Conservation (phyloP, 106 monocot species). For the Dioscorea dumetorum region DNA sequence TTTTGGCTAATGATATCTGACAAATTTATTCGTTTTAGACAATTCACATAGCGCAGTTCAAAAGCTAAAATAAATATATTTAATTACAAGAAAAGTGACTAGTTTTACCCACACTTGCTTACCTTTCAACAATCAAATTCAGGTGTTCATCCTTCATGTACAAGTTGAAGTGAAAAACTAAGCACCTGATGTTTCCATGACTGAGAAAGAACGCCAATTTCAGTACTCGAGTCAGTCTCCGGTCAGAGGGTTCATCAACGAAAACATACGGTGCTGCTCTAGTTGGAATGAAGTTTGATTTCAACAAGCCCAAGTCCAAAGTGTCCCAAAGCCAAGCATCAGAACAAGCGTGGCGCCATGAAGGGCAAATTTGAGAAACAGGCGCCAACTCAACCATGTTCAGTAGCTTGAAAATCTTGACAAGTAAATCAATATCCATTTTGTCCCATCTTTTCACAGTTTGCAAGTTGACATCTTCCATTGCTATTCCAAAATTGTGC, state of each 20-base stretch:
- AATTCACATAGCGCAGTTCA: too few relatives aligned
- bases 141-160: slow-evolving; percentile 94
- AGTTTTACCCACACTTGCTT: neutral
- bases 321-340: slow-evolving; percentile 78
- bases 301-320: slow-evolving; percentile 66
- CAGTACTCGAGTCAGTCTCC: slow-evolving; percentile 46
- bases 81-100: too few relatives aligned
- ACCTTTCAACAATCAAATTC: slow-evolving; percentile 75
- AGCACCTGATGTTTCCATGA: slow-evolving; percentile 44
- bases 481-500: slow-evolving; percentile 7
- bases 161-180: slow-evolving; percentile 85
- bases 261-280: slow-evolving; percentile 76
- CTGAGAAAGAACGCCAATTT: slow-evolving; percentile 68
- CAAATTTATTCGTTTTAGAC: too few relatives aligned
- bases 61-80: too few relatives aligned
- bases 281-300: slow-evolving; percentile 81
- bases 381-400: slow-evolving; percentile 80
- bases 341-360: slow-evolving; percentile 73
- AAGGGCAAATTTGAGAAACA: slow-evolving; percentile 72
- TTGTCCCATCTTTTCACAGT: slow-evolving; percentile 68
- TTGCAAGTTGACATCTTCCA: slow-evolving; percentile 47
- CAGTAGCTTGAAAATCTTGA: slow-evolving; percentile 82
- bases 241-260: slow-evolving; percentile 74
- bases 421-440: slow-evolving; percentile 82
- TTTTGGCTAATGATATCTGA: too few relatives aligned